phyloP scores from a whole-genome alignment of 495 filamentous ascomycete genomes.

The Lindgomyces ingoldianus region DNA sequence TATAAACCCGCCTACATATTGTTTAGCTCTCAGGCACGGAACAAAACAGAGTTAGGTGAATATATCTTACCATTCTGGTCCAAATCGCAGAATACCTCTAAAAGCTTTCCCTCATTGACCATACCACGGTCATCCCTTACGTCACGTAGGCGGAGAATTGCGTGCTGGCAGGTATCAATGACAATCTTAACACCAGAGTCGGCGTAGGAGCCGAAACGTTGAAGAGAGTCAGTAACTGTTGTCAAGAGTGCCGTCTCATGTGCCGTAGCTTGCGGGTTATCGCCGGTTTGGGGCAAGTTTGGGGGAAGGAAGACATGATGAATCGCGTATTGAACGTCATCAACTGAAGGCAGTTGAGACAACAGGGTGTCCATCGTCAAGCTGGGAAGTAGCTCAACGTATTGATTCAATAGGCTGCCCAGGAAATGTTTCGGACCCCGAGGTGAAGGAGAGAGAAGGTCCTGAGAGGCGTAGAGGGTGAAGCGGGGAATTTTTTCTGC shows the following conservation, averaged over 20 bases:
- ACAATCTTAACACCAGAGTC: background rate
- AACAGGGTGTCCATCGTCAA: background rate
- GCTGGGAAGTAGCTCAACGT: too few relatives aligned
- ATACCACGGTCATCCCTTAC: background rate
- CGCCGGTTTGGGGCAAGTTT: background rate
- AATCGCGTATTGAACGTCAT: background rate
- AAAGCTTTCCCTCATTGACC: background rate
- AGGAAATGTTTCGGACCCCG: too few relatives aligned
- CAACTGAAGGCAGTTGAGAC: background rate
- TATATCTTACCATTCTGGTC: background rate
- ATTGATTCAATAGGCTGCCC: too few relatives aligned
- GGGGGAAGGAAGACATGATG: background rate
- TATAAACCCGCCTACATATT: background rate
- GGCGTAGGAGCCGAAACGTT: background rate
- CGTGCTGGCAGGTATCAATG: background rate
- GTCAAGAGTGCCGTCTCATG: background rate
- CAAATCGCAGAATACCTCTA: background rate
- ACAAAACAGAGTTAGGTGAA: background rate
- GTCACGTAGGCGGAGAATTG: background rate
- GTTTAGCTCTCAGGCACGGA: too few relatives aligned
- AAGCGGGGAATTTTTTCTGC: too few relatives aligned
- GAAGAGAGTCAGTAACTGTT: background rate
- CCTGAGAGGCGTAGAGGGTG: too few relatives aligned
- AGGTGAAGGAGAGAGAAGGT: too few relatives aligned
- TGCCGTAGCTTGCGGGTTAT: background rate